Percentiles rank a stretch among this genome's conserved stretches.
These are phyloP conservation scores for Vaccinium corymbosum DNA, from an alignment of 148 eudicot genomes.

Conservation along the genomic window DNA sequence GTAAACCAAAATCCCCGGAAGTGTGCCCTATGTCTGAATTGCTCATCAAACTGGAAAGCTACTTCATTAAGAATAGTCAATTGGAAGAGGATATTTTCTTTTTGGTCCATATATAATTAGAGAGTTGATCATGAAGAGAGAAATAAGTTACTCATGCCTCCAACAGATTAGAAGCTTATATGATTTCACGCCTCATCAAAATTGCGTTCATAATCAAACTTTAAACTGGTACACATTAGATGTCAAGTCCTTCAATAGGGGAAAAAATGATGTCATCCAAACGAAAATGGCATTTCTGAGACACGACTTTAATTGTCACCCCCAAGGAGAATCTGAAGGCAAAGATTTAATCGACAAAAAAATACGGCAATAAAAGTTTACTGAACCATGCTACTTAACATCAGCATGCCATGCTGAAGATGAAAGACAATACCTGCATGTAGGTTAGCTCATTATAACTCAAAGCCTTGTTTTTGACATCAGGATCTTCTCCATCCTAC, in stretches of 20 bases:
- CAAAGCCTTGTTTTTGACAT: constrained; percentile 72
- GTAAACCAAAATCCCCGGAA: neutral
- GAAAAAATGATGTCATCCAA: neutral
- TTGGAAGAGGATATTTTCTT: neutral
- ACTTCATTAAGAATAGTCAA: neutral
- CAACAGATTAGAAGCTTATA: neutral
- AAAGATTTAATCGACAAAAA: constrained; percentile 13
- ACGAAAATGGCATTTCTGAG: constrained; percentile 4
- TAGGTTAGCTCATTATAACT: constrained; percentile 68
- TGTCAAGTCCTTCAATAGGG: neutral
- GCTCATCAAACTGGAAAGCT: neutral
- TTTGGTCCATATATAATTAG: neutral
- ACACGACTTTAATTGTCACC: neutral
- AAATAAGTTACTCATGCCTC: neutral
- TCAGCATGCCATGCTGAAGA: constrained; percentile 14
- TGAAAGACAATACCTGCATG: constrained; percentile 66
- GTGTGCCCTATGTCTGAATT: neutral
- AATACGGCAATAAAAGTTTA: neutral
- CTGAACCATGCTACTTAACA: constrained; percentile 5
- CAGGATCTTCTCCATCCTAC: constrained; percentile 80
- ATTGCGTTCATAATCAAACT: neutral
- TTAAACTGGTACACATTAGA: neutral
- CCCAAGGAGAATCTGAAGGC: constrained; percentile 3
- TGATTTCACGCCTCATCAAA: neutral
- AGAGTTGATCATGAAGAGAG: neutral